Conservation (phyloP, 148 eudicot genomes). For the Fallopia convolvulus region DNA sequence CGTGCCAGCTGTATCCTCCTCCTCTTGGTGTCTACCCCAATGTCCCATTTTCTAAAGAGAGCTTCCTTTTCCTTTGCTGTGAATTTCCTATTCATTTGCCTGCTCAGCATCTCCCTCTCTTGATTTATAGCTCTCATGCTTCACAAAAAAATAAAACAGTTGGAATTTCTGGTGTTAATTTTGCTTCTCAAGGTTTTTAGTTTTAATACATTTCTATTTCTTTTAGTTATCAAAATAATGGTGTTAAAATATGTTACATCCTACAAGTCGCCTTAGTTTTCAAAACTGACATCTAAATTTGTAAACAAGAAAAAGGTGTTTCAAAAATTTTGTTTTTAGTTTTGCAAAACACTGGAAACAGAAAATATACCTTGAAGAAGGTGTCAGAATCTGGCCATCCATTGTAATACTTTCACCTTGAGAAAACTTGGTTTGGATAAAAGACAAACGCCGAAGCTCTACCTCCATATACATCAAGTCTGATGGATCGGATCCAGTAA, state of each 20-base stretch:
- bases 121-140: conserved; percentile 51
- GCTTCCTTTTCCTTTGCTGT: conserved; percentile 49
- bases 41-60: conserved; percentile 67
- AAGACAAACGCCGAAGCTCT: conserved; percentile 72
- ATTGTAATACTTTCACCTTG: conserved; percentile 33
- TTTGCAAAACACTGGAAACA: not conserved
- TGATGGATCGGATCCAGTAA: conserved; percentile 66
- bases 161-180: not conserved
- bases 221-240: not conserved
- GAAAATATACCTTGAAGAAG: conserved; percentile 40
- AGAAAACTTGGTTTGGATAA: conserved; percentile 50
- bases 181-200: not conserved
- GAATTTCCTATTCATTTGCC: conserved; percentile 51
- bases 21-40: conserved; percentile 53
- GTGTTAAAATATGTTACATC: too few relatives aligned
- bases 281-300: too few relatives aligned
- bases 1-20: conserved; percentile 61
- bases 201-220: too few relatives aligned
- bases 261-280: too few relatives aligned
- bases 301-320: not conserved
- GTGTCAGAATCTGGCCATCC: conserved; percentile 49
- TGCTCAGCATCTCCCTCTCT: conserved; percentile 71
- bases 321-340: too few relatives aligned
- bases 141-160: conserved; percentile 13
- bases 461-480: conserved; percentile 87